Evolutionary conservation across 2,329 filamentous ascomycete species (phyloP), one percentile per base, ranked within the genome.

Genomic region (Epichloe baconii): DNA sequence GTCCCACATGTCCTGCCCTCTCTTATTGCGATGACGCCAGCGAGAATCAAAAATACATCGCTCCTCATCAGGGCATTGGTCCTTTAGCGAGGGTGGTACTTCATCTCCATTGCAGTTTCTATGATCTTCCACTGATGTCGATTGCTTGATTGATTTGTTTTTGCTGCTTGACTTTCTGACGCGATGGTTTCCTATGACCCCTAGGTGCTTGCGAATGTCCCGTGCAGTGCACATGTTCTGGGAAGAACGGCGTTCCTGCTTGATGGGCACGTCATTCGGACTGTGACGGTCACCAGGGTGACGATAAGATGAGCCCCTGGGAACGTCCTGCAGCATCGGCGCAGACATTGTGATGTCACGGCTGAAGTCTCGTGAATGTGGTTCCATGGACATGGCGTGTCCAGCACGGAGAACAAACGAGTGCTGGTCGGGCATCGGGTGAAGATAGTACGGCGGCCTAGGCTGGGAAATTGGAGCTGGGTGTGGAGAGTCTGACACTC

Each of bases 1-100:
- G 23, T 76, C 71, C 77, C 77, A 80, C 76, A 80, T 80, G 36
- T 76, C 75, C 55, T 76, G 76, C 15, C 77, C 77, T 57, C 75
- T 76, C 48, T 70, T 67, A 19, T 69, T 58, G 15, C 69, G 64
- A 56, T 72, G 69, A 23, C 69, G 59, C 59, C 70, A 71, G 12
- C 75, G 68, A n/a, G 74, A 68, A 26, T 74, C 65, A 47, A 78
- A 73, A 35, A 80, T 69, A 48, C 64, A 75, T 21, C 66, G 67
- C 53, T 76, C 72, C 36, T 77, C 71, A 2, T 71, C 67, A 1
- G 73, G 72, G 26, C 74, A 73, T 17, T 67, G 67, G 21, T 65
- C 61, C 50, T 71, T 72, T 43, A 79, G 65, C 2, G 58, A 63
- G 21, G 70, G 67, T 1, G 66, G 59, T 46, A 65, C 55, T 55